Percentiles rank a stretch among this genome's conserved stretches.
phyloP scores from a whole-genome alignment of 495 filamentous ascomycete species.

The Penicillium cosmopolitanum region DNA sequence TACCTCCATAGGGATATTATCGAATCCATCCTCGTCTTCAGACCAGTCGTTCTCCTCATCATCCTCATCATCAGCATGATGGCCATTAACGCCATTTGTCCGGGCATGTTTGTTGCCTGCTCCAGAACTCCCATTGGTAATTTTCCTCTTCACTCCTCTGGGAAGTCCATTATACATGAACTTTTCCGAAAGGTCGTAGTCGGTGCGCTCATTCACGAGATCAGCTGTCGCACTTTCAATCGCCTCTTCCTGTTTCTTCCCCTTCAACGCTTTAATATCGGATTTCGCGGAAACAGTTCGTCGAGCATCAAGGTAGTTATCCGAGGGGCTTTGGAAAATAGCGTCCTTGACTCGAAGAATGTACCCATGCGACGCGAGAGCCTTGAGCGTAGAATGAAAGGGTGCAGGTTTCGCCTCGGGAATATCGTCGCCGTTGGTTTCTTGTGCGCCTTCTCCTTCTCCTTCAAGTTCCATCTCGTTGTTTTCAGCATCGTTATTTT shows the following conservation, averaged over 20 bases:
- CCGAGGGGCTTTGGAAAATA: slow-evolving; percentile 55
- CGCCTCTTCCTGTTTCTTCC: slow-evolving; percentile 61
- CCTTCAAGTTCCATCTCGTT: slow-evolving; percentile 28
- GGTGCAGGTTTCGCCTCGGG: slow-evolving; percentile 28
- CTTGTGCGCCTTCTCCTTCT: slow-evolving; percentile 17
- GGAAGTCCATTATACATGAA: slow-evolving; percentile 44
- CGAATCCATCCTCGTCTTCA: slow-evolving; percentile 41
- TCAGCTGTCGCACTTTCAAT: slow-evolving; percentile 44
- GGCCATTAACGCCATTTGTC: slow-evolving; percentile 33
- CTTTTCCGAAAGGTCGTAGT: slow-evolving; percentile 38
- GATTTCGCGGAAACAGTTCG: slow-evolving; percentile 39
- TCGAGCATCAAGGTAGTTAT: slow-evolving; percentile 54
- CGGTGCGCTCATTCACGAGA: slow-evolving; percentile 36
- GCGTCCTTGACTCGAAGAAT: slow-evolving; percentile 50
- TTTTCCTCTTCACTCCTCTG: slow-evolving; percentile 41
- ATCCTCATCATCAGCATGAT: slow-evolving; percentile 28
- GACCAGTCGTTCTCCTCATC: slow-evolving; percentile 45
- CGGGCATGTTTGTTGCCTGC: slow-evolving; percentile 6
- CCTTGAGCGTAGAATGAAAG: slow-evolving; percentile 49
- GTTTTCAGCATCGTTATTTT: slow-evolving; percentile 19
- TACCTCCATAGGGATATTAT: slow-evolving; percentile 49
- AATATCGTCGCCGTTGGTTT: slow-evolving; percentile 28
- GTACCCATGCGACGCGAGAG: slow-evolving; percentile 52
- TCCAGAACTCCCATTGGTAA: slow-evolving; percentile 18
- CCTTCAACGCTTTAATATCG: slow-evolving; percentile 51